Base-by-base conservation (phyloP, 352 stramenopile species). In the Achlya hypogyna region DNA sequence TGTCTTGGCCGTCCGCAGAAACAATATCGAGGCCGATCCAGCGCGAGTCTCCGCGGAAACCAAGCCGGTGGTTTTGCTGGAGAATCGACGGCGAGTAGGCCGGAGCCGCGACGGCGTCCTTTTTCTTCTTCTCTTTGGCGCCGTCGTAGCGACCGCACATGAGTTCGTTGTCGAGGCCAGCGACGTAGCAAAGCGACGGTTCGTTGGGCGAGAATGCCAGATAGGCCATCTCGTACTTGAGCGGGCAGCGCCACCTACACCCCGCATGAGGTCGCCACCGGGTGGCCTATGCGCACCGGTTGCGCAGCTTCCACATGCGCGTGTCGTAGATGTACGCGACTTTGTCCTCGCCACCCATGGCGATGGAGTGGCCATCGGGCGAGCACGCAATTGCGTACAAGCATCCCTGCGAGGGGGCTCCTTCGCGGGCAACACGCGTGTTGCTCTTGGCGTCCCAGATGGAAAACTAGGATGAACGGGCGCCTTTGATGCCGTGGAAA, bases 311-410 rank as follows among this genome's bases (percentile, higher is more conserved):
- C 63, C 63, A 70, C 52, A 53, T 70, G 45, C 63, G 52, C 22
- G 63, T 65, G 63, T 70, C 63, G 49, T 70, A 70, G 31, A 70
- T 65, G 63, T 65, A 70, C 38, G 56, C 63, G 6, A 70, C 34
- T 27, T 65, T 63, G 49, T 70, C 63, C 53, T 70, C 52, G 23
- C 63, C 63, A 3, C 52, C 63, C 23, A 63, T 54, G 2, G 56
- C 56, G 20, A 70, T 64, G 8, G 52, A 65, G 43, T 70, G 40
- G 40, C 63, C 63, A 32, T 63, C 63, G n/a, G 35, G 40, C 28
- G 63, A 70, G 28, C 60, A 67, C n/a, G 63, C 63, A 3, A 70
- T 62, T 20, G 63, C 32, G 28, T 65, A 47, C 10, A 70, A 31
- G 25, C 51, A 70, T 20, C 52, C 52, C 28, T 65, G 52, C 12